Evolutionary conservation across 805 yeast genomes (phyloP).

Genomic region (Kluyveromyces nonfermentans): DNA sequence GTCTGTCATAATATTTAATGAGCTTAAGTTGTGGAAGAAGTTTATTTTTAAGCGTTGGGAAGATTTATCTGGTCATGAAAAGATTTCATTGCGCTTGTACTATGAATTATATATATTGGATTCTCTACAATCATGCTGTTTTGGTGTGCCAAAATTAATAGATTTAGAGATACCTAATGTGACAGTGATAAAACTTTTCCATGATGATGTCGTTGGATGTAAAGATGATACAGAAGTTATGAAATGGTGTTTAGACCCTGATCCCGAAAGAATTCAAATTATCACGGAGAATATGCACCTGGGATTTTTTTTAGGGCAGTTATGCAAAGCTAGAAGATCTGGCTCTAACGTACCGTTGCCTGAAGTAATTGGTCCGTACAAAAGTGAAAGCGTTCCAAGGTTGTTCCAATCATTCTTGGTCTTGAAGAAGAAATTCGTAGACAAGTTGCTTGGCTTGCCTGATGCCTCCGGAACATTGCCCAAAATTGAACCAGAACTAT

Average conservation of each 20-base stretch:
- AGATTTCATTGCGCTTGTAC: slow-evolving; percentile 29
- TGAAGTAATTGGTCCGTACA: neutral
- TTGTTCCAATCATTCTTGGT: neutral
- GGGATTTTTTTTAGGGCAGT: slow-evolving; percentile 18
- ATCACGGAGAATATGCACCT: slow-evolving; percentile 20
- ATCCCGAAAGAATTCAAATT: slow-evolving; percentile 13
- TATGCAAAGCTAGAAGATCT: slow-evolving; percentile 20
- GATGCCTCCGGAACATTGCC: slow-evolving; percentile 5
- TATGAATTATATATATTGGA: slow-evolving; percentile 41
- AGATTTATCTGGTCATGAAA: slow-evolving; percentile 6
- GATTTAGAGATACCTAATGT: slow-evolving; percentile 19
- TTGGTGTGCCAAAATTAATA: slow-evolving; percentile 37
- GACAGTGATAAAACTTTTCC: slow-evolving; percentile 10
- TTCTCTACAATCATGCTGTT: slow-evolving; percentile 41
- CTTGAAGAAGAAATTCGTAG: slow-evolving; percentile 1
- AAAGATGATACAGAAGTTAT: neutral
- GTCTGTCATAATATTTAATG: slow-evolving; percentile 47
- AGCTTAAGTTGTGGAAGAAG: slow-evolving; percentile 40
- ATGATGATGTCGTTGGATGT: neutral
- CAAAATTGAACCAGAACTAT: slow-evolving; percentile 5
- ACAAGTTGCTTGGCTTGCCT: slow-evolving; percentile 12
- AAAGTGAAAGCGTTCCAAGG: neutral
- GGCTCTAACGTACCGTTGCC: neutral
- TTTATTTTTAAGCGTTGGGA: slow-evolving; percentile 21
- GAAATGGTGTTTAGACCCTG: slow-evolving; percentile 26